These are phyloP conservation scores for Graphilbum sp. DNA, from an alignment of 2,329 filamentous ascomycete species.

Conservation along the genomic window DNA sequence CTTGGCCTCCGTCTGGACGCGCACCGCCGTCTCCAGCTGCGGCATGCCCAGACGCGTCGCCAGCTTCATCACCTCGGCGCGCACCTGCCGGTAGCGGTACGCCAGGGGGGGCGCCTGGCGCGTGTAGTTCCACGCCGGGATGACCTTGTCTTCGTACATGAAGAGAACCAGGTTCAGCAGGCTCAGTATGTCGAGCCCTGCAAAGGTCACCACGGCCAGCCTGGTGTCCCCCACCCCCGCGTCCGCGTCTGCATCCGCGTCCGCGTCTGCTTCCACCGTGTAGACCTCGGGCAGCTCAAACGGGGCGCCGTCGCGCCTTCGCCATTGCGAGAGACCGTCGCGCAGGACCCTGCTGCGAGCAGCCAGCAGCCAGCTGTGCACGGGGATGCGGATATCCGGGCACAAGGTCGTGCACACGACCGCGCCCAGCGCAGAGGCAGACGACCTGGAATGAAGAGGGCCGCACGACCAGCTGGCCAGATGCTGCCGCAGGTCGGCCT, in stretches of 20 bases:
- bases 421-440: conserved; percentile 45
- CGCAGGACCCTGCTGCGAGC: conserved; percentile 58
- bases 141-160: conserved; percentile 60
- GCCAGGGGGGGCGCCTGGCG: conserved; percentile 48
- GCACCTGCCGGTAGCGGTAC: conserved; percentile 61
- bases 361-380: conserved; percentile 67
- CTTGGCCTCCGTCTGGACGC: conserved; percentile 52
- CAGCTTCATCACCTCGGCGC: conserved; percentile 67
- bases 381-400: conserved; percentile 58
- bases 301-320: conserved; percentile 22
- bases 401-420: conserved; percentile 38
- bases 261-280: conserved; percentile 23
- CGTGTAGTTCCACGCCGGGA: conserved; percentile 78
- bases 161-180: conserved; percentile 68
- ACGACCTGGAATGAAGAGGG: conserved; percentile 50
- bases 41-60: conserved; percentile 47
- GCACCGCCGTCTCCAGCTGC: conserved; percentile 59
- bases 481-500: conserved; percentile 41
- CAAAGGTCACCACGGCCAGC: conserved; percentile 43
- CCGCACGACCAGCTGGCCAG: conserved; percentile 27
- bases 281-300: conserved; percentile 45
- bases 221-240: conserved; percentile 12
- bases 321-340: conserved; percentile 40
- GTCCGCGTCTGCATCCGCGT: conserved; percentile 19
- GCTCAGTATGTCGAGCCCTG: conserved; percentile 57